Evolutionary conservation across 805 yeast species (phyloP), one percentile per base, ranked within the genome.

Genomic region (Kazachstania kunashirensis): DNA sequence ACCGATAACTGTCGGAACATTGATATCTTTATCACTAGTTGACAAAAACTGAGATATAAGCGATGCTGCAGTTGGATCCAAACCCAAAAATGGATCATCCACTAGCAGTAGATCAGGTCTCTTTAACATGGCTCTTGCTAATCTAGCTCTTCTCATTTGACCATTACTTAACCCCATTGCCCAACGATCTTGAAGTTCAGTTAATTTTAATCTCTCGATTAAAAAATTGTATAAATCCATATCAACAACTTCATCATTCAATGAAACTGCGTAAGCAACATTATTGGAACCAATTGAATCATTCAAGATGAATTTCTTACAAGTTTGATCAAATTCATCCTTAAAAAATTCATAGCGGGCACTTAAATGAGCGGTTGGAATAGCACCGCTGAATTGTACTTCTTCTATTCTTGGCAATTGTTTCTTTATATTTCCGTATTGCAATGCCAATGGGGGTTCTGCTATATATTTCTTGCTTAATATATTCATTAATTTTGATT

Each of bases 21-120:
- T 30, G 29, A 33, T 29, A 3, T 31, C 13, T 17, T 31, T 24
- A n/a, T 46, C 38, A 29, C 46, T 48, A 3, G 33, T 36, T 1
- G 46, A 38, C 16, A 59, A 40, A 34, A 56, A 52, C 9, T 53
- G 50, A 13, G 84, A 73, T 14, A 89, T 84, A 6, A 70, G 59
- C 1, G 57, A 42, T 0, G 84, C 65, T 10, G 94, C 88, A 1
- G 57, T 53, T 0, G 95, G 92, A 50, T 89, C 98, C 13, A 89
- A 65, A 0, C 97, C 98, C 28, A 92, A 57, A 49, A 86, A 89
- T 8, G 96, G 96, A 50, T 92, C 97, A 56, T 92, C 97, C 14
- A 89, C 68, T 4, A 89, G 54, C 36, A 86, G 60, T 21, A 86
- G 45, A 30, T 66, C 63, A 0, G 96, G 95, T 24, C 71, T 62